Conservation (phyloP, 192 early-diverging fungal genomes). For the Podila horticola region DNA sequence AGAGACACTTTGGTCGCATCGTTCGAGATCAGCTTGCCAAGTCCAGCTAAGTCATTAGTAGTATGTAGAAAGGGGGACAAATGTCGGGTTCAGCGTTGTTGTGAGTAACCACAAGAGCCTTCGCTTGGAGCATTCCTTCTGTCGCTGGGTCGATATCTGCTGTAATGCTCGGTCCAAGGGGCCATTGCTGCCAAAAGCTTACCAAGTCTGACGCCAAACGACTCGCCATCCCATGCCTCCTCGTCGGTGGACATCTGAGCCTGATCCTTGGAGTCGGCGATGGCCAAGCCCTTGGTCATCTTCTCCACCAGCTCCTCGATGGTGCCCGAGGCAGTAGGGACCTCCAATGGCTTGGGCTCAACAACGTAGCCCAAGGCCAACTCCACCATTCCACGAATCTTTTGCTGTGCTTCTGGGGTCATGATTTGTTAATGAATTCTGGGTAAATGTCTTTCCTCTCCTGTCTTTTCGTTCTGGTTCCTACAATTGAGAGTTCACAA, state of each 20-base stretch:
- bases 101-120: background rate
- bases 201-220: conserved; percentile 44
- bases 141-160: background rate
- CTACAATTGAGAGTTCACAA: too few species aligned
- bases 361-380: conserved; percentile 42
- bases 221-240: conserved; percentile 48
- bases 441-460: too few species aligned
- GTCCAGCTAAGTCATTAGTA: conserved; percentile 13
- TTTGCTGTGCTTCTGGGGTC: conserved; percentile 43
- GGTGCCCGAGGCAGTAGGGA: conserved; percentile 37
- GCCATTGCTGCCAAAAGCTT: background rate
- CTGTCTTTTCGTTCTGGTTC: too few species aligned
- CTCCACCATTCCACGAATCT: conserved; percentile 44
- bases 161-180: background rate
- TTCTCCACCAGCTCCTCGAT: conserved; percentile 29
- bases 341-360: conserved; percentile 29
- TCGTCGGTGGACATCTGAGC: background rate
- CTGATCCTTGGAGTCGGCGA: background rate
- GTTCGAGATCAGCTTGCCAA: conserved; percentile 36
- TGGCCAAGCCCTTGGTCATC: conserved; percentile 1
- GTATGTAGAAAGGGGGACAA: background rate
- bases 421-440: conserved; percentile 2
- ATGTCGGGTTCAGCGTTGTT: background rate
- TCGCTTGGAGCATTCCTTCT: background rate
- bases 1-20: conserved; percentile 49